Evolutionary conservation across 306 rosid genomes (phyloP).

Genomic region (Trifolium dubium): DNA sequence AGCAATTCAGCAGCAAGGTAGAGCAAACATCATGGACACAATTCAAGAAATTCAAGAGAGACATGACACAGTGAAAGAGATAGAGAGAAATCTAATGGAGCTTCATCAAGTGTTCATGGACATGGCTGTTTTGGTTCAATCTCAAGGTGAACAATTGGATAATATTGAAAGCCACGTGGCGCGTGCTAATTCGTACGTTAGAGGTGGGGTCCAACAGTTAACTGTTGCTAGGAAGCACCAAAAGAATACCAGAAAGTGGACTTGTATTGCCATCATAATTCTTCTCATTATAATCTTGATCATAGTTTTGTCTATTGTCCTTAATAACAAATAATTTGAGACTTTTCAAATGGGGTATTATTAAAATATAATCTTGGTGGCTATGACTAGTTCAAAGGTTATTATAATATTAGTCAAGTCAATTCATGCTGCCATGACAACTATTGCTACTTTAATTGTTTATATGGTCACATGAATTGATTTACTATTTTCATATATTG

Average conservation of each 20-base stretch:
- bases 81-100: slow-evolving; percentile 81
- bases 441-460: background rate
- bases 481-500: background rate
- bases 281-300: slow-evolving; percentile 57
- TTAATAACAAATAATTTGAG: slow-evolving; percentile 17
- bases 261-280: slow-evolving; percentile 57
- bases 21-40: slow-evolving; percentile 74
- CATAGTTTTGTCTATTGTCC: slow-evolving; percentile 58
- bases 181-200: slow-evolving; percentile 74
- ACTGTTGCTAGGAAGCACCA: slow-evolving; percentile 60
- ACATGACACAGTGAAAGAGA: slow-evolving; percentile 79
- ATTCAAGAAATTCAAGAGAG: slow-evolving; percentile 89
- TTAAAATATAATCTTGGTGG: slow-evolving; percentile 4
- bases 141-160: slow-evolving; percentile 84
- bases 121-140: slow-evolving; percentile 87
- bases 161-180: slow-evolving; percentile 84
- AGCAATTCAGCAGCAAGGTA: slow-evolving; percentile 88
- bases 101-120: slow-evolving; percentile 92
- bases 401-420: slow-evolving; percentile 38
- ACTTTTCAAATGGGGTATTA: slow-evolving; percentile 5
- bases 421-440: slow-evolving; percentile 34
- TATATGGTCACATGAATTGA: background rate
- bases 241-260: slow-evolving; percentile 67
- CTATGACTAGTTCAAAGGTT: slow-evolving; percentile 39
- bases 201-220: slow-evolving; percentile 65